Percentiles rank a stretch among this genome's conserved stretches.
Evolutionary conservation across 2,329 filamentous ascomycete species (phyloP).

Genomic region (Harringtonia aguacate): DNA sequence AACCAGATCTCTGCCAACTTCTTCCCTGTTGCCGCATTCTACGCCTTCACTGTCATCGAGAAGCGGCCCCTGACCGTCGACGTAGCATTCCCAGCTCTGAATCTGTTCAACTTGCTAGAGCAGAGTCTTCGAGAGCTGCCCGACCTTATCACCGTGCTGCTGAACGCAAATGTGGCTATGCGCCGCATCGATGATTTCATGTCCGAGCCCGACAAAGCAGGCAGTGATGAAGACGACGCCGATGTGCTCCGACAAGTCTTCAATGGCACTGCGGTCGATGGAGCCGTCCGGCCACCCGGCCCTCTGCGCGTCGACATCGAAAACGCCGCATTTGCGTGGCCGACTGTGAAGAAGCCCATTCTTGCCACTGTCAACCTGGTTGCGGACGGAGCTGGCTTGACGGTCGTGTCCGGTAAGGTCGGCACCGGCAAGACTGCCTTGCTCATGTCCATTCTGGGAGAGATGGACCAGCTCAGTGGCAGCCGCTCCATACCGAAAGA

Average conservation of each 20-base stretch:
- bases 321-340: slow-evolving; percentile 69
- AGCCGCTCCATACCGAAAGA: slow-evolving; percentile 33
- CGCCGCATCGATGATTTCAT: slow-evolving; percentile 78
- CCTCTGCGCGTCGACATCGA: slow-evolving; percentile 40
- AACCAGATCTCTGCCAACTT: slow-evolving; percentile 62
- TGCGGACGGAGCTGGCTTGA: slow-evolving; percentile 37
- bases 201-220: slow-evolving; percentile 67
- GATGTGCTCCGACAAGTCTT: slow-evolving; percentile 7
- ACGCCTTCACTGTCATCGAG: slow-evolving; percentile 65
- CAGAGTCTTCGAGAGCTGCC: slow-evolving; percentile 65
- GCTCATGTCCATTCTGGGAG: slow-evolving; percentile 47
- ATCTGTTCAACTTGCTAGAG: slow-evolving; percentile 69
- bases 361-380: slow-evolving; percentile 33
- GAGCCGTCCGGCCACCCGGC: slow-evolving; percentile 8
- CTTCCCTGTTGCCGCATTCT: slow-evolving; percentile 74
- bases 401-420: slow-evolving; percentile 46
- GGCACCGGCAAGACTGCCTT: slow-evolving; percentile 52
- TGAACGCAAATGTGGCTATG: slow-evolving; percentile 77
- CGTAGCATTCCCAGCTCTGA: slow-evolving; percentile 76
- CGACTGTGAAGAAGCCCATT: slow-evolving; percentile 48
- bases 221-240: slow-evolving; percentile 25
- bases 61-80: slow-evolving; percentile 62
- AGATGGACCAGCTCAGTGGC: slow-evolving; percentile 55
- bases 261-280: slow-evolving; percentile 3
- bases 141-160: slow-evolving; percentile 59